Evolutionary conservation across 164 flowering plant species (phyloP).

Genomic region (Warburgia ugandensis): DNA sequence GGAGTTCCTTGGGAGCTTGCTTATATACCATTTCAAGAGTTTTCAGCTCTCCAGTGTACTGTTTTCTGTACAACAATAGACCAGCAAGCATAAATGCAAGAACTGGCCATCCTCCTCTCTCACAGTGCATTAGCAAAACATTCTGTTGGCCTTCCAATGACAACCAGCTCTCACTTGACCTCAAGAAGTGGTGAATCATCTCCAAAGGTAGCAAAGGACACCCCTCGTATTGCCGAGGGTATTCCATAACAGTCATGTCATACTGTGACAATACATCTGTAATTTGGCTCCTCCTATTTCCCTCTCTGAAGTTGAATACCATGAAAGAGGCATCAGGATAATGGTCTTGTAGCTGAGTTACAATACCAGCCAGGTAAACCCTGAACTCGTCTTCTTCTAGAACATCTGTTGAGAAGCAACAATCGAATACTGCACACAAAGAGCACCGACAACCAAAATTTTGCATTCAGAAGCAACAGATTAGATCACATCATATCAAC

Average conservation of each 20-base stretch:
- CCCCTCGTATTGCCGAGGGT: conserved; percentile 82
- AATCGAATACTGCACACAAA: conserved; percentile 73
- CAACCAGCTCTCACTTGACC: conserved; percentile 92
- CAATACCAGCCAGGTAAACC: conserved; percentile 76
- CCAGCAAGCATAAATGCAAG: conserved; percentile 96
- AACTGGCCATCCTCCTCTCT: conserved; percentile 97
- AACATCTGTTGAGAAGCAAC: conserved; percentile 88
- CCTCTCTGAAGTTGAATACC: conserved; percentile 92
- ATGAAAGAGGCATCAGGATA: conserved; percentile 88
- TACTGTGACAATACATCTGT: conserved; percentile 71
- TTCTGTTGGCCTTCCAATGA: conserved; percentile 89
- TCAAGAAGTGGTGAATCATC: conserved; percentile 85
- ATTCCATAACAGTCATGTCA: conserved; percentile 96
- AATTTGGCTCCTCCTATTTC: conserved; percentile 72
- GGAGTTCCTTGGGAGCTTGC: conserved; percentile 91
- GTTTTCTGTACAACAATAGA: conserved; percentile 74
- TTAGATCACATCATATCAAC: background rate
- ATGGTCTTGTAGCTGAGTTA: conserved; percentile 76
- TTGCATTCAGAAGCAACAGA: no score
- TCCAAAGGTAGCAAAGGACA: conserved; percentile 80
- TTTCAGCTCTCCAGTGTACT: conserved; percentile 84
- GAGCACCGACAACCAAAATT: background rate
- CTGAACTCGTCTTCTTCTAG: conserved; percentile 81
- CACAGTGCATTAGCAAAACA: conserved; percentile 91
- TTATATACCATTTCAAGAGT: conserved; percentile 94